Evolutionary conservation across 2,329 filamentous ascomycete genomes (phyloP), one percentile per base, ranked within the genome.

Genomic region (Pseudogymnoascus pannorum): DNA sequence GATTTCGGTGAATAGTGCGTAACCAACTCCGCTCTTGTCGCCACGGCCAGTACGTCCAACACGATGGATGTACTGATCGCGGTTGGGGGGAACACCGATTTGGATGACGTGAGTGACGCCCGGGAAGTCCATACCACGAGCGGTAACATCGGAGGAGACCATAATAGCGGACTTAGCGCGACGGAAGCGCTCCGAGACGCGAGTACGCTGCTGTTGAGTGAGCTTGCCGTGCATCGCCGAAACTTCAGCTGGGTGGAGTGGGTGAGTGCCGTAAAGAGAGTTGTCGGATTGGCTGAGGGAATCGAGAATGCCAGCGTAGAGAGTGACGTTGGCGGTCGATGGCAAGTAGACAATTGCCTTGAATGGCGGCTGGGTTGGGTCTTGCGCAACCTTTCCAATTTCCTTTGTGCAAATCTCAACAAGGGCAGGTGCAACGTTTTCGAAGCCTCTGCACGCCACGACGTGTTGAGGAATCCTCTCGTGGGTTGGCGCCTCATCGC

Each of bases 281-380:
- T 40, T 60, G 6, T 57, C 44, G 22, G 66, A 51, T 9, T 33
- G 51, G 24, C 63, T 65, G 4, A 73, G 57, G 38, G 68, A 68
- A 18, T 67, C 62, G 61, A 77, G 74, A 61, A 91, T 84, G 16
- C 81, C 78, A 18, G 81, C 76, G n/a, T 83, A 82, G 29, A 92
- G 76, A 59, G 85, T 78, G 58, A 93, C 89, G 67, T 88, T 82
- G 18, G 84, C 81, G 0, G 89, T 95, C 20, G 87, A 89, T 70
- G 88, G 88, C 74, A 93, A 88, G 77, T 96, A 99, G 29, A 96
- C 79, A 64, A 99, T 95, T 14, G 92, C 92, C 79, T 99, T 99
- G 82, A 97, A 97, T 31, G 69, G 70, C 16, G 61, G 66, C 11
- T 60, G 58, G 12, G 54, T 60, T 11, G 61, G 61, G 22, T 59